phyloP scores from a whole-genome alignment of 257 asterid genomes.

The Capsicum rhomboideum region DNA sequence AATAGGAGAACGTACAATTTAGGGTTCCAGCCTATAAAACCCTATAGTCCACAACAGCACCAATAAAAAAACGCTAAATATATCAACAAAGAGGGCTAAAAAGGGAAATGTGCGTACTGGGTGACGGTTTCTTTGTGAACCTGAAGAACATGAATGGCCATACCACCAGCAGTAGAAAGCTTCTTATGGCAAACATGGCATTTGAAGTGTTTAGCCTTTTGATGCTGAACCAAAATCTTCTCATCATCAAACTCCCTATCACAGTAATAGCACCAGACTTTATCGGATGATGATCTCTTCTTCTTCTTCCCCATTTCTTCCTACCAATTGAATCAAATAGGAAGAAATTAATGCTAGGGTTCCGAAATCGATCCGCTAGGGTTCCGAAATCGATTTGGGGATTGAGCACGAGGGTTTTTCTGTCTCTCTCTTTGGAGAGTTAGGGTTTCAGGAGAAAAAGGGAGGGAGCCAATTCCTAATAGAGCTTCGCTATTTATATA shows the following conservation, averaged over 20 bases:
- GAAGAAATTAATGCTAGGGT: not conserved
- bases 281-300: constrained; percentile 69
- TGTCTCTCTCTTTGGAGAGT: not conserved
- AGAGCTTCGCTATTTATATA: too few species aligned
- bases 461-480: not conserved
- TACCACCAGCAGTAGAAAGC: constrained; percentile 95
- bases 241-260: constrained; percentile 96
- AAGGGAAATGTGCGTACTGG: too few species aligned
- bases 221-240: constrained; percentile 96
- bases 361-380: not conserved
- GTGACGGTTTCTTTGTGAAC: constrained; percentile 90
- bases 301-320: constrained; percentile 81
- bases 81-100: too few species aligned
- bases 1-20: too few species aligned
- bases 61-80: too few species aligned
- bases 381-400: not conserved
- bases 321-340: not conserved
- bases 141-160: constrained; percentile 93
- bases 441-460: not conserved
- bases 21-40: too few species aligned
- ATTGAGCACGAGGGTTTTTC: not conserved
- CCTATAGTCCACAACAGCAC: not conserved
- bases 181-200: constrained; percentile 96
- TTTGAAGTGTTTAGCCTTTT: constrained; percentile 95
- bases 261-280: constrained; percentile 95